Evolutionary conservation across 2,329 filamentous ascomycete genomes (phyloP), one percentile per base, ranked within the genome.

Genomic region (Calonectria pseudoturangicola): DNA sequence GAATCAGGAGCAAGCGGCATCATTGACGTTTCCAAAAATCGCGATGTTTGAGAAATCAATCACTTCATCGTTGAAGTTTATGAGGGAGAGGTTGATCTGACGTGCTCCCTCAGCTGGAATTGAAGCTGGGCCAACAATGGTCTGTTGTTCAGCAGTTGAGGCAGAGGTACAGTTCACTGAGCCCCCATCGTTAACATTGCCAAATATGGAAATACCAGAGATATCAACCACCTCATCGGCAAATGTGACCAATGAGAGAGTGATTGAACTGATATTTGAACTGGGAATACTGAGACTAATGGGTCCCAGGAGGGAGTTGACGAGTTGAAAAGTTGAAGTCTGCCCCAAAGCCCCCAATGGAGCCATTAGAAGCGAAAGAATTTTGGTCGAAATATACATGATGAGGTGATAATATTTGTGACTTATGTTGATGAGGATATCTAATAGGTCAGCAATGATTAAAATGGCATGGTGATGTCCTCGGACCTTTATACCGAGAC

Each of bases 21-120:
- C 50, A 6, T 54, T 54, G 8, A 54, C 50, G 2, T 54, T 27
- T 33, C 50, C 50, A n/a, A 54, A 54, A 10, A 54, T 21, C 16
- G 50, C 28, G 27, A 54, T 28, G 27, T 54, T 54, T 8, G 50
- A 54, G 15, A 54, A 33, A 15, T 54, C 50, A 54, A 54, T 54
- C 7, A 54, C 50, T 8, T 54, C 50, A n/a, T 54, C 50, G 16
- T 54, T 54, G 10, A 54, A 54, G 9, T 30, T 54, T 3, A 54
- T 33, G 3, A 54, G 50, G 15, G 50, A 54, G 12, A 54, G 15
- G 4, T 27, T 54, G 50, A 54, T 54, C 8, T 54, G 50, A 27
- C 50, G 27, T 4, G 50, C 50, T 33, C 50, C 50, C 18, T 54
- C 50, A 6, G 12, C 50, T 4, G 50, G 50, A 13, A 54, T 54